Evolutionary conservation across 2,329 filamentous ascomycete species (phyloP), one percentile per base, ranked within the genome.

Genomic region (Fusarium secorum): DNA sequence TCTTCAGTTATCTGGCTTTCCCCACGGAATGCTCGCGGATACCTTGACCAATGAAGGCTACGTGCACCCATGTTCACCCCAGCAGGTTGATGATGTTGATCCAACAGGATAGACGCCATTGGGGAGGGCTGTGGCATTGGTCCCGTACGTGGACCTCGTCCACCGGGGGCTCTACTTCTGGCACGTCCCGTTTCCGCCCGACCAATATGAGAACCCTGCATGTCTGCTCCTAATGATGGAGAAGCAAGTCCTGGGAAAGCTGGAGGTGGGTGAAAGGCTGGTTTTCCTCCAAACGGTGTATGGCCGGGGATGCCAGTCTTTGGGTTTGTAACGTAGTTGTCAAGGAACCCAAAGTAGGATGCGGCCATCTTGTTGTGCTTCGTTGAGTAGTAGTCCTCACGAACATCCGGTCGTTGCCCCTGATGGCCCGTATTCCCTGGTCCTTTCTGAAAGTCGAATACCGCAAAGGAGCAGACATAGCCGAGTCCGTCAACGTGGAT

Each of bases 301-400:
- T 89, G 85, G 24, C 89, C 88, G 11, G 88, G 87, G 24, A 90
- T 86, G 4, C 89, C 90, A 11, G 88, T 89, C 78, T 90, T 91
- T 7, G 90, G 89, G 74, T 93, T 93, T 52, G 90, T 88, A 18
- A 91, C 89, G 76, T 99, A 99, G 74, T 97, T 95, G 77, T 98
- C 94, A 64, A 98, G 85, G 79, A 99, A 99, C 4, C 95, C 94
- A 76, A 96, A 95, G 78, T 98, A 96, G 0, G 95, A 98, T 20
- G 94, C 93, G n/a, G 96, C 91, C 93, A 99, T 97, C 83, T 99
- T 99, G 69, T 95, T 93, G 76, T 99, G 95, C 78, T 98, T 98
- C 14, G 94, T 94, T 26, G 93, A 90, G 78, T 96, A 98, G 79
- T 98, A 98, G 74, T 98, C 95, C 64, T 96, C 93, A 15, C 96